A percentile compares a stretch with the other conserved stretches of the same genome.
phyloP scores from a whole-genome alignment of 1,284 basidiomycete genomes.

The Somion occarium region DNA sequence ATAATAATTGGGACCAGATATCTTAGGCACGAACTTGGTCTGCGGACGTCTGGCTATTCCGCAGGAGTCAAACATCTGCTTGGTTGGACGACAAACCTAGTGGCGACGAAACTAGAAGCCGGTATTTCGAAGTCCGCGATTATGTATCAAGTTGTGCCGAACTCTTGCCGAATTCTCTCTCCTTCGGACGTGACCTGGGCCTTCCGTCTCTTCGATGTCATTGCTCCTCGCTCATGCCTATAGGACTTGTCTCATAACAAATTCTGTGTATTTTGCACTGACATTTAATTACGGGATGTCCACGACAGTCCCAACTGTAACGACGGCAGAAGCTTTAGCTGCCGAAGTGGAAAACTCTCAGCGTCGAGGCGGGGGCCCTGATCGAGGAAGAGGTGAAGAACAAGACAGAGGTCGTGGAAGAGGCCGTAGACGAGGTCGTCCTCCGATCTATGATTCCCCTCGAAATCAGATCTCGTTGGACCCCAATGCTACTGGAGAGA shows the following conservation, averaged over 20 bases:
- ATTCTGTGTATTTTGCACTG: not conserved
- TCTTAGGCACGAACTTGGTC: no score
- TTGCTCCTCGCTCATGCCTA: no score
- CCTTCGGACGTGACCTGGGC: no score
- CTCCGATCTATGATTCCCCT: not conserved
- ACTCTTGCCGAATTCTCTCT: not conserved
- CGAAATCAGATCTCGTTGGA: not conserved
- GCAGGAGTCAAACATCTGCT: no score
- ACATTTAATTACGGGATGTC: not conserved
- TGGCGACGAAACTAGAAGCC: not conserved
- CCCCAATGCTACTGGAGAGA: not conserved
- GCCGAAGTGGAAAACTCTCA: not conserved
- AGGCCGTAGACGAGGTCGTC: slow-evolving; percentile 8
- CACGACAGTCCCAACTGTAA: not conserved
- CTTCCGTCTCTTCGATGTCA: not conserved
- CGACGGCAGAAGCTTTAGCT: not conserved
- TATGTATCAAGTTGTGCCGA: not conserved
- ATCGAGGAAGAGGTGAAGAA: not conserved
- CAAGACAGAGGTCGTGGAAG: slow-evolving; percentile 7
- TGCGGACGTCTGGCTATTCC: no score
- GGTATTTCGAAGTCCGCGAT: not conserved
- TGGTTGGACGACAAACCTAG: not conserved
- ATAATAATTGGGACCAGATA: no score
- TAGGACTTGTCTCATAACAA: no score
- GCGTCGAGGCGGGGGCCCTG: not conserved